Conservation (phyloP, 257 asterid genomes). For the Asclepias syriaca region DNA sequence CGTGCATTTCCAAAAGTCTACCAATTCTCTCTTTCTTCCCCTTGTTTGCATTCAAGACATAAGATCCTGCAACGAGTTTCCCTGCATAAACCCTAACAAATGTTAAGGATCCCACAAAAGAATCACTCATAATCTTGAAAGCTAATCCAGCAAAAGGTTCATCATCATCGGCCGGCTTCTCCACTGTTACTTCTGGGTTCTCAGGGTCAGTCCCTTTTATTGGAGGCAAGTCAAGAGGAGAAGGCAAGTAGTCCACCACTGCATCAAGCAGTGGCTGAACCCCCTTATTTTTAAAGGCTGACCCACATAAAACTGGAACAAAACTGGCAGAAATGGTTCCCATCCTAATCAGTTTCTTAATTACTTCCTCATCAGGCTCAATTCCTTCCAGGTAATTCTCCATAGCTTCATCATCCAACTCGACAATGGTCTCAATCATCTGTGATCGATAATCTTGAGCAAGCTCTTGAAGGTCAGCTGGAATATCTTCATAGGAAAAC, state of each 20-base stretch:
- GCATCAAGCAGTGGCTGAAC: constrained; percentile 91
- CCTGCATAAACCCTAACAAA: constrained; percentile 82
- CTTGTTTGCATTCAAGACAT: constrained; percentile 78
- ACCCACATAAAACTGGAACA: constrained; percentile 90
- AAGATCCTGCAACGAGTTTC: constrained; percentile 82
- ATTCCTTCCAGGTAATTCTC: constrained; percentile 82
- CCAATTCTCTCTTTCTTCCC: constrained; percentile 94
- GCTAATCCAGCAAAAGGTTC: constrained; percentile 94
- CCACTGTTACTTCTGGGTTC: constrained; percentile 57
- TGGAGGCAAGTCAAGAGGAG: constrained; percentile 81
- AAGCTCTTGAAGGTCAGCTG: constrained; percentile 60
- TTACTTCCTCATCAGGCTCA: constrained; percentile 77
- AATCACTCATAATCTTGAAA: constrained; percentile 90
- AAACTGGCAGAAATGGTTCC: constrained; percentile 62
- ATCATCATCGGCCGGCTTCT: constrained; percentile 49
- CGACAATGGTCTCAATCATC: constrained; percentile 74
- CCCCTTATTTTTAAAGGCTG: constrained; percentile 93
- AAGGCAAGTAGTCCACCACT: constrained; percentile 86
- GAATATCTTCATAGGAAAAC: constrained; percentile 69
- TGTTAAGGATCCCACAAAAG: constrained; percentile 92
- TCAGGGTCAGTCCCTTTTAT: constrained; percentile 94
- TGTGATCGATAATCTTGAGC: constrained; percentile 66
- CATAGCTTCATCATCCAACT: constrained; percentile 80
- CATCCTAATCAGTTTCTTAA: constrained; percentile 61
- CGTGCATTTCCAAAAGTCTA: constrained; percentile 93